Evolutionary conservation across 2,329 filamentous ascomycete species (phyloP).

Genomic region (Tolypocladium pustulatum): DNA sequence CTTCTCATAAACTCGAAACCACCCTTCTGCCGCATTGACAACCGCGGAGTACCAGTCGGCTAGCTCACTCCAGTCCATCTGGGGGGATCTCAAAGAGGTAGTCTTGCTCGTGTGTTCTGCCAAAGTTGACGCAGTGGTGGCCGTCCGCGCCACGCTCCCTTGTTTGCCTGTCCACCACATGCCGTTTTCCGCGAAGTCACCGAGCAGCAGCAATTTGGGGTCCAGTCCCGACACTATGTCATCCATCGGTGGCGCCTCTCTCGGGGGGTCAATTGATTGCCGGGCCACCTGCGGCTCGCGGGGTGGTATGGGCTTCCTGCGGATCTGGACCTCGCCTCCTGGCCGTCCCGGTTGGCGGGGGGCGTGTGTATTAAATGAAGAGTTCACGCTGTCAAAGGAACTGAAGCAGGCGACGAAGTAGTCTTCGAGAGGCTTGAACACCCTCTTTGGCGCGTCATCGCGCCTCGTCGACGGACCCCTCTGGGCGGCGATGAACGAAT

Average conservation of each 20-base stretch:
- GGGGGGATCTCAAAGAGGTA: constrained; percentile 37
- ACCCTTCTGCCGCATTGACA: constrained; percentile 56
- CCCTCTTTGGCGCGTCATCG: constrained; percentile 35
- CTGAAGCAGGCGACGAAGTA: constrained; percentile 62
- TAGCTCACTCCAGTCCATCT: constrained; percentile 65
- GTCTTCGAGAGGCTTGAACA: constrained; percentile 70
- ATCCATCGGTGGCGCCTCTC: constrained; percentile 9
- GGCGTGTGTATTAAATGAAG: constrained; percentile 51
- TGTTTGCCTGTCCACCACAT: constrained; percentile 68
- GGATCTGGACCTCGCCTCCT: constrained; percentile 12
- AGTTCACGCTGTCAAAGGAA: constrained; percentile 62
- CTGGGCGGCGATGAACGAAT: constrained; percentile 6
- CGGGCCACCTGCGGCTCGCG: constrained; percentile 10
- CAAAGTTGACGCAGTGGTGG: neutral
- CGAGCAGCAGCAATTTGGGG: constrained; percentile 62
- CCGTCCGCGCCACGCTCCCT: constrained; percentile 15
- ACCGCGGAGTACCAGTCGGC: constrained; percentile 65
- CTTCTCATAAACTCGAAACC: constrained; percentile 50
- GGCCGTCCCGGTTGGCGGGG: constrained; percentile 21
- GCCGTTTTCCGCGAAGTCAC: constrained; percentile 71
- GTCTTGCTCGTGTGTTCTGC: constrained; percentile 3
- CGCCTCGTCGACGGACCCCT: constrained; percentile 8
- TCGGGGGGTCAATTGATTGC: constrained; percentile 15
- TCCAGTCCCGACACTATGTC: constrained; percentile 45
- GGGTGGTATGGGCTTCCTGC: constrained; percentile 14